Conservation (phyloP, 2,329 filamentous ascomycete genomes). For the Ustulina deusta region DNA sequence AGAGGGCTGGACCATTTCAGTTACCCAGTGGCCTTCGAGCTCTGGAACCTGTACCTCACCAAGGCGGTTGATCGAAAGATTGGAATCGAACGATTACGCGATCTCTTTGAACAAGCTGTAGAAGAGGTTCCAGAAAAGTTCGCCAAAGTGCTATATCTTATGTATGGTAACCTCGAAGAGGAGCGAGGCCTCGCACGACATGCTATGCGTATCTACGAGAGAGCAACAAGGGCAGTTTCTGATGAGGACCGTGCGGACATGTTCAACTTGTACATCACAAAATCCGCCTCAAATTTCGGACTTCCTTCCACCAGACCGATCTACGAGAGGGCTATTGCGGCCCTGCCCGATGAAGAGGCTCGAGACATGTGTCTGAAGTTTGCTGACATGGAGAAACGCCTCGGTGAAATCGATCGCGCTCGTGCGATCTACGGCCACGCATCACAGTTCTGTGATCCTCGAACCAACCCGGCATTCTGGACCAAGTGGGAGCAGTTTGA, state of each 20-base stretch:
- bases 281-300: constrained; percentile 97
- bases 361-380: constrained; percentile 99
- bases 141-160: constrained; percentile 93
- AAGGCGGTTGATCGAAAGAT: constrained; percentile 98
- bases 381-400: constrained; percentile 91
- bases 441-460: constrained; percentile 95
- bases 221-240: constrained; percentile 91
- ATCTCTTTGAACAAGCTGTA: constrained; percentile 96
- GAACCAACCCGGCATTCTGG: constrained; percentile 93
- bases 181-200: constrained; percentile 93
- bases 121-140: constrained; percentile 96
- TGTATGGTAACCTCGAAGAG: constrained; percentile 98
- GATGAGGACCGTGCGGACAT: constrained; percentile 96
- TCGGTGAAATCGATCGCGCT: constrained; percentile 94
- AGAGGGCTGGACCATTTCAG: constrained; percentile 97
- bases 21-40: constrained; percentile 96
- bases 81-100: constrained; percentile 90
- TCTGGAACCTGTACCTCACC: constrained; percentile 98
- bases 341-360: constrained; percentile 92
- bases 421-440: constrained; percentile 96
- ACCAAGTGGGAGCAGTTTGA: constrained; percentile 97
- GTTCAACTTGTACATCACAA: constrained; percentile 99
- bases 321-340: constrained; percentile 94
- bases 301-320: constrained; percentile 94
- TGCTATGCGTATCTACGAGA: constrained; percentile 99